Evolutionary conservation across 129 eudicot species (phyloP), one percentile per base, ranked within the genome.

Genomic region (Pseudognaphalium luteoalbum): DNA sequence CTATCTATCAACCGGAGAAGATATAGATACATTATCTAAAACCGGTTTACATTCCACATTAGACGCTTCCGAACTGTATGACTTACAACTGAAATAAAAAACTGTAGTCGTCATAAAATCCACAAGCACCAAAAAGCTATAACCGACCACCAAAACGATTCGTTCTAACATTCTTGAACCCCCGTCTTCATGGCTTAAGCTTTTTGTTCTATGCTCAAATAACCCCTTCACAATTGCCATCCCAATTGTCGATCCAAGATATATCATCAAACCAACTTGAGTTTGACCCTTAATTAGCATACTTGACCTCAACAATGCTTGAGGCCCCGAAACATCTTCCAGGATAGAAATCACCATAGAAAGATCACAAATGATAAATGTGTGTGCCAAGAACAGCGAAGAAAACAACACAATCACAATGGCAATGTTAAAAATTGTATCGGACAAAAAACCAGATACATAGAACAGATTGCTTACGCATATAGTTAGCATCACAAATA

Each of bases 41-140:
- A 90, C 82, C 4, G 91, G 78, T 33, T 84, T 82, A 25, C 82
- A 84, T 68, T 86, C 92, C 56, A 37, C 86, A 75, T 42, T 74
- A 5, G 85, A 81, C 5, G 78, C 76, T 81, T 88, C 98, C 86
- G 88, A 52, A 59, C 88, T 89, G 78, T 71, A 86, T 41, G 96
- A 90, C 56, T 84, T 88, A 74, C 98, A 92, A 76, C 98, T 90
- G 77, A 92, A 86, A 87, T 86, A 90, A 66, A 87, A 92, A 79
- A 92, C 96, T 10, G 96, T 63, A 61, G 84, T 92, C 93, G 84
- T 90, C 96, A 90, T 90, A 42, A 88, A 90, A 82, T 92, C 98
- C 3, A 92, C 83, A n/a, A 92, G 89, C 88, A 83, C 83, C 37
- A 88, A 82, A 66, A 92, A 87, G n/a, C 96, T 84, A 82, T 92